Conservation (phyloP, 2,329 filamentous ascomycete genomes). For the Nemania serpens region DNA sequence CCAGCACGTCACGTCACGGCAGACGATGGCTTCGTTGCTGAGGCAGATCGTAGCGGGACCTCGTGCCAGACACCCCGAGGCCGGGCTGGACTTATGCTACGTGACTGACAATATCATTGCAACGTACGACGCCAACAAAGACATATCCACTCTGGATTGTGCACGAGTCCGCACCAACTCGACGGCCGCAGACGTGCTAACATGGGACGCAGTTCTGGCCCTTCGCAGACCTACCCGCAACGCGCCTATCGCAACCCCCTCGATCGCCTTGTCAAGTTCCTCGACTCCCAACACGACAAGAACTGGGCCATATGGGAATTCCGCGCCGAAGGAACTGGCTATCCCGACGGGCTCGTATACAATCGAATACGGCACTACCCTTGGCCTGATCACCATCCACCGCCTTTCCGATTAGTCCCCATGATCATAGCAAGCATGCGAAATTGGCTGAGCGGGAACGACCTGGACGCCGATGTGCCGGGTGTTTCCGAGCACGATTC, state of each 20-base stretch:
- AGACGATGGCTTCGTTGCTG: conserved; percentile 80
- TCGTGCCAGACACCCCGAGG: conserved; percentile 80
- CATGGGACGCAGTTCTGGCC: conserved; percentile 71
- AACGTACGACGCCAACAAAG: conserved; percentile 50
- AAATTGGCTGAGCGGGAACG: conserved; percentile 73
- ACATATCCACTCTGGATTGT: background rate
- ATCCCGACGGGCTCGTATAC: conserved; percentile 89
- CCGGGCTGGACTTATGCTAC: conserved; percentile 92
- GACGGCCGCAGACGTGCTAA: background rate
- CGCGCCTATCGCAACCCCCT: conserved; percentile 93
- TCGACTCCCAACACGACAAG: conserved; percentile 80
- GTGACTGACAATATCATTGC: conserved; percentile 80
- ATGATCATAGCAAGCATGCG: conserved; percentile 91
- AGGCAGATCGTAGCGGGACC: conserved; percentile 92
- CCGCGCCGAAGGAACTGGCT: conserved; percentile 92
- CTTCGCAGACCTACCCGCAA: conserved; percentile 86
- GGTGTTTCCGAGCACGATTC: conserved; percentile 25
- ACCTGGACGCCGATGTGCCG: conserved; percentile 43
- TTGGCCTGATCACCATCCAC: conserved; percentile 96
- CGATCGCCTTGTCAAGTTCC: conserved; percentile 82
- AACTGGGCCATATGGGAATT: conserved; percentile 99
- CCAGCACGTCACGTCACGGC: too few relatives aligned
- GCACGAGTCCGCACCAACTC: too few relatives aligned
- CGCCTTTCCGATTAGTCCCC: conserved; percentile 86
- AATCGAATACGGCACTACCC: conserved; percentile 87